Evolutionary conservation across 306 rosid species (phyloP).

Genomic region (Ochetophila trinervis): DNA sequence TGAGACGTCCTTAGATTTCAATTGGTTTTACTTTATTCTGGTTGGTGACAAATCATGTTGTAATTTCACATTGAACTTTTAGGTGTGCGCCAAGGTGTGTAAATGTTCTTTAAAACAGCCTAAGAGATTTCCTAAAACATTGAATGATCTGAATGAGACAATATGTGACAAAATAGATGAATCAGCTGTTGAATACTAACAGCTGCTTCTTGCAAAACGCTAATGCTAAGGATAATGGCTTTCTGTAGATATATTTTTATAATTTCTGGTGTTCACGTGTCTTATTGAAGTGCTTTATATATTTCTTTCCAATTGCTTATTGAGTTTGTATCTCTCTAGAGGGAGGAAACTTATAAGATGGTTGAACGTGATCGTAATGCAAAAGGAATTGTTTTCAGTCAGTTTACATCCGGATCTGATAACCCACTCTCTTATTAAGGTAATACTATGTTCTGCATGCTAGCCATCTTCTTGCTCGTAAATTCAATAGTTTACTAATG

Average conservation of each 20-base stretch:
- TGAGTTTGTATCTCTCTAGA: slow-evolving; percentile 41
- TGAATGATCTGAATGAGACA: no score
- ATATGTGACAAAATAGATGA: no score
- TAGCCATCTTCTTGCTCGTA: slow-evolving; percentile 11
- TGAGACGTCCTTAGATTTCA: no score
- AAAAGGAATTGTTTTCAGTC: slow-evolving; percentile 90
- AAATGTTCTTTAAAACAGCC: no score
- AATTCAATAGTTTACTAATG: slow-evolving; percentile 16
- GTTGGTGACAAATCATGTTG: no score
- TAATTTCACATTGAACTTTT: no score
- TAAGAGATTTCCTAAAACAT: no score
- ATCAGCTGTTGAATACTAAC: no score
- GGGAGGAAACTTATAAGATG: slow-evolving; percentile 92
- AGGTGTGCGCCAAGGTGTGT: no score
- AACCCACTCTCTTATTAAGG: slow-evolving; percentile 70
- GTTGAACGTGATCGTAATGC: slow-evolving; percentile 92
- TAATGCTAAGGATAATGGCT: no score
- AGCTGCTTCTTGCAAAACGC: neutral
- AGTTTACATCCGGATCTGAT: slow-evolving; percentile 94
- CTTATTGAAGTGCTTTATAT: neutral
- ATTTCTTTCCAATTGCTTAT: slow-evolving; percentile 13
- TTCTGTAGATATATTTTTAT: no score
- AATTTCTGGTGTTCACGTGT: slow-evolving; percentile 2
- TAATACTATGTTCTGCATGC: slow-evolving; percentile 18
- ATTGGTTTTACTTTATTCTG: no score